Evolutionary conservation across 176 grass and related monocot species (phyloP), one percentile per base, ranked within the genome.

Genomic region (Echinochloa phyllopogon): DNA sequence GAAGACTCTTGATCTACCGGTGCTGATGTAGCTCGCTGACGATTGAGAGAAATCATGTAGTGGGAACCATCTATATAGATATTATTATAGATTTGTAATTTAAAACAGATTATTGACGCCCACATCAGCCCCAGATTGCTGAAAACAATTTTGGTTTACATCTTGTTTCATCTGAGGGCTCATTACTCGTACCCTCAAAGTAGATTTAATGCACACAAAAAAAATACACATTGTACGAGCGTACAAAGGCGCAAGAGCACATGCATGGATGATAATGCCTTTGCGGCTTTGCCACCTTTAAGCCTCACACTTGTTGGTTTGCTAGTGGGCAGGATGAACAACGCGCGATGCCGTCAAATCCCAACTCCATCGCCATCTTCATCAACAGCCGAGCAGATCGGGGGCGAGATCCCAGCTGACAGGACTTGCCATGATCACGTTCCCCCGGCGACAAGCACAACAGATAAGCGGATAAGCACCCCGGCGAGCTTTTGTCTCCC

Each of bases 341-440:
- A 64, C 8, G 27, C 6, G 4, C 18, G 25, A 47, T 40, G 42
- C 4, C 5, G 44, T 15, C 43, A 49, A 78, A 63, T 64, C 58
- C 27, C 2, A 11, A 21, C 25, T 66, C 27, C 60, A 79, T 13
- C 6, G 53, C 17, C 36, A 57, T 40, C 36, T 36, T 1, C 52
- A 6, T 27, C 40, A 40, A 37, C 65, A 71, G 48, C 18, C 1
- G 1, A 38, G 56, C 75, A 72, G 15, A 78, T 86, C 65, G 15
- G 17, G 8, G 23, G 39, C 8, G 55, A 79, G 53, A 79, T 80
- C 71, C 23, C 27, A 52, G 6, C 2, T 21, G 76, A 74, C 38
- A 73, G 40, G 67, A 73, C 67, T 37, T 14, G 67, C 67, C 71
- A 86, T 73, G 84, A 86, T 80, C 76, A 80, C 55, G 76, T 73